Conservation (phyloP, 306 rosid genomes). For the Datisca glomerata region DNA sequence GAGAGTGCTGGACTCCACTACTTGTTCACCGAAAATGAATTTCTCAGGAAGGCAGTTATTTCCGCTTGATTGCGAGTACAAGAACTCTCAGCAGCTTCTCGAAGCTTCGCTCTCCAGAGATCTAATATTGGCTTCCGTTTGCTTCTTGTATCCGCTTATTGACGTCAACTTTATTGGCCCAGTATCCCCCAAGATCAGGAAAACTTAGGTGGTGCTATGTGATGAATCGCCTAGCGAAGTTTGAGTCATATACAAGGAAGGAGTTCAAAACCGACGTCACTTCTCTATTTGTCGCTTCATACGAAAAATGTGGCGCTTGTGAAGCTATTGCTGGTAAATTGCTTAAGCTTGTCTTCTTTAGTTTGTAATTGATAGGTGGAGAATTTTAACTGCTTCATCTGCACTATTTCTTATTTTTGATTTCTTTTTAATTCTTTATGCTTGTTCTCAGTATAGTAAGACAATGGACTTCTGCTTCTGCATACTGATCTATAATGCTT, state of each 20-base stretch:
- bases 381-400: background rate
- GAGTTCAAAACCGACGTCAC: conserved; percentile 81
- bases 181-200: conserved; percentile 36
- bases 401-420: too few relatives aligned
- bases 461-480: too few relatives aligned
- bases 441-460: too few relatives aligned
- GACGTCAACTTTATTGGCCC: conserved; percentile 88
- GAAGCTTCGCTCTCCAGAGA: conserved; percentile 73
- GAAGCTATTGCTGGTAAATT: conserved; percentile 58
- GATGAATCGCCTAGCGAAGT: conserved; percentile 56
- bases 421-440: too few relatives aligned
- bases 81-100: conserved; percentile 68
- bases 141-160: conserved; percentile 57
- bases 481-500: too few relatives aligned
- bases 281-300: conserved; percentile 75
- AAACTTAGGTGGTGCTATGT: conserved; percentile 32
- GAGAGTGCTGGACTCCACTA: conserved; percentile 6
- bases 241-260: conserved; percentile 35
- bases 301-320: conserved; percentile 42
- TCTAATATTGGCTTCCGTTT: conserved; percentile 43
- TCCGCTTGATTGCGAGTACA: conserved; percentile 69
- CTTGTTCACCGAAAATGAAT: conserved; percentile 35
- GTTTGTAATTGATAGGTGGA: too few relatives aligned
- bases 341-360: background rate
- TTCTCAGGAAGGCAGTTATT: conserved; percentile 72